Base-by-base conservation (phyloP, 306 rosid genomes). In the Vigna angularis region DNA sequence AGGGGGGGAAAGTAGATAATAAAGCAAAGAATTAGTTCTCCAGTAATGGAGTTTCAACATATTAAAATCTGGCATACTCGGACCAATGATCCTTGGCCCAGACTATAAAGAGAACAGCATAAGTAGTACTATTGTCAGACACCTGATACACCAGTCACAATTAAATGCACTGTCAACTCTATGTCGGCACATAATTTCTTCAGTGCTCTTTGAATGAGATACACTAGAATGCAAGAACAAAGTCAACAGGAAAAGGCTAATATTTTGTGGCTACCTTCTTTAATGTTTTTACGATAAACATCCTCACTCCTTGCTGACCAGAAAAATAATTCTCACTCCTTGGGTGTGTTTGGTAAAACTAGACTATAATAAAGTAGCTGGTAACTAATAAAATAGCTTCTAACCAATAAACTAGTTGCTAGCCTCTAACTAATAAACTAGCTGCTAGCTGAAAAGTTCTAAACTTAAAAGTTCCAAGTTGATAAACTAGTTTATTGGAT, bases 21-120 rank as follows among this genome's bases (percentile, higher is more conserved):
- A 53, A 51, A 76, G 73, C 57, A 64, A 80, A 53, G 38, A 42
- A 77, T n/a, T 65, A 76, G 5, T 71, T 77, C 64, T 72, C 79
- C 22, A 9, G 44, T 50, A 66, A 72, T 48, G 72, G 59, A 24
- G 65, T 49, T 69, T 78, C 78, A 55, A 63, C 24, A 69, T 34
- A 69, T 26, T 73, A 67, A 61, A 45, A 38, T 58, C 76, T 57
- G 18, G 52, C 67, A 59, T 45, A 47, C 66, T 28, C 42, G 82
- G 77, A 72, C 70, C 65, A 53, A 20, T 18, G 66, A 51, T 34
- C 32, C 48, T 47, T 14, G 28, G 52, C 26, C 7, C 51, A 55
- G 51, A 63, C 58, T 13, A 18, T n/a, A 68, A 2, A 73, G 74
- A 80, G 14, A 80, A 55, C 24, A 64, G 28, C 38, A 73, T 13